These are phyloP conservation scores for Paraphaeosphaeria sporulosa DNA, from an alignment of 2,329 filamentous ascomycete genomes.

Conservation along the genomic window DNA sequence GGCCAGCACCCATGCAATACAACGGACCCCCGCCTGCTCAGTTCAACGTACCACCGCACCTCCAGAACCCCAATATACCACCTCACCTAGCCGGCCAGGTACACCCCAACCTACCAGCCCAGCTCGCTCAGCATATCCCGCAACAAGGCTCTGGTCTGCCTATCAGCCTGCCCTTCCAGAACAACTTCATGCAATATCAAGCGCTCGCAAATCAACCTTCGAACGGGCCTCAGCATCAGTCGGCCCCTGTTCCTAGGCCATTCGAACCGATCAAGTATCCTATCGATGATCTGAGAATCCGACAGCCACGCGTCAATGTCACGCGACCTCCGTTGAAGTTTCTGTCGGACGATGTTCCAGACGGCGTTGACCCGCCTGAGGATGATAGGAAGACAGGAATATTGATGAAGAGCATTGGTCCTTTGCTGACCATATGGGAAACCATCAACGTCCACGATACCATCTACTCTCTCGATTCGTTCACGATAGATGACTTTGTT, in stretches of 20 bases:
- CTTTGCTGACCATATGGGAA: conserved; percentile 90
- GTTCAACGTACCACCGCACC: conserved; percentile 10
- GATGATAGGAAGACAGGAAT: conserved; percentile 62
- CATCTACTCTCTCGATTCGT: conserved; percentile 92
- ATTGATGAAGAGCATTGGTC: conserved; percentile 83
- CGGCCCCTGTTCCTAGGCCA: conserved; percentile 53
- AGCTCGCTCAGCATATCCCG: conserved; percentile 31
- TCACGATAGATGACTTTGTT: conserved; percentile 95
- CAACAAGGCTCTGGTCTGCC: conserved; percentile 28
- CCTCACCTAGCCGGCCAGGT: conserved; percentile 15
- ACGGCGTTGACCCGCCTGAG: conserved; percentile 47
- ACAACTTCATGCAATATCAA: conserved; percentile 55
- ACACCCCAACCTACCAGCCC: conserved; percentile 26
- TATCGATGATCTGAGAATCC: conserved; percentile 89
- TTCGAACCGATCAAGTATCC: conserved; percentile 82
- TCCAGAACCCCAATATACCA: conserved; percentile 12
- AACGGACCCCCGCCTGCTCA: background rate
- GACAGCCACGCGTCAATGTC: conserved; percentile 67
- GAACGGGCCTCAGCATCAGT: conserved; percentile 10
- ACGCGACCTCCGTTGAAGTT: conserved; percentile 80
- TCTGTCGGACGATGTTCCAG: conserved; percentile 68
- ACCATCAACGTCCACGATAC: conserved; percentile 98
- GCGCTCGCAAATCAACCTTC: conserved; percentile 24
- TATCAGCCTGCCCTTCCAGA: conserved; percentile 36
- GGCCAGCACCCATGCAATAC: background rate